Base-by-base conservation (phyloP, 2,329 filamentous ascomycete genomes). In the Colletotrichum phormii region DNA sequence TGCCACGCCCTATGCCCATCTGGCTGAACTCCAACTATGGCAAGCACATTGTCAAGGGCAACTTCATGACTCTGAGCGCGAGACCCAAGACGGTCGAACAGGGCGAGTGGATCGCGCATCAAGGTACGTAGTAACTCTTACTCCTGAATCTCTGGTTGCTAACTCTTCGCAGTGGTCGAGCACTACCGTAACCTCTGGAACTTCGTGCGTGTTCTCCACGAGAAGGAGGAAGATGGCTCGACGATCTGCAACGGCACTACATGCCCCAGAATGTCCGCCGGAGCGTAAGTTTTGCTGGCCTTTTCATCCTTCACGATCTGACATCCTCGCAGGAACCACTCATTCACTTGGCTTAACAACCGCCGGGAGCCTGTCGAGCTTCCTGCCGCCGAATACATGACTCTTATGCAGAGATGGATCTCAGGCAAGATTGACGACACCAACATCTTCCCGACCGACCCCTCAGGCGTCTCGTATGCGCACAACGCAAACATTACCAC, bases 331-430 rank as follows among this genome's bases (percentile, higher is more conserved):
- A 92, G 89, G n/a, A 97, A 97, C 78, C 93, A 97, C 83, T 97
- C 95, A 31, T 98, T 98, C 82, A 98, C 95, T 61, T 98, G 96
- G 96, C 90, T 98, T 67, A 97, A 98, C 83, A 92, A 92, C 76
- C 92, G 94, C 78, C 91, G 93, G 77, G 92, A 95, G 80, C 95
- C 96, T 12, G 95, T 97, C 75, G 96, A 97, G 83, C 93, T 98
- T 54, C 95, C 96, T 4, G 96, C 96, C 7, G 92, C 92, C 74
- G 95, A 97, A 82, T 98, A 98, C 85, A 97, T 98, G 85, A 95
- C 94, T 76, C 91, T 98, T 31, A 97, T 98, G 82, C 95, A 98
- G 84, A 94, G 96, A 79, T 98, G 96, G 95, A 97, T 98, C 81
- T 94, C 94, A 35, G 95, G 95, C 84, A 98, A 98, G 85, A 95